phyloP scores from a whole-genome alignment of 2,329 filamentous ascomycete genomes.

The Colletotrichum sp. region DNA sequence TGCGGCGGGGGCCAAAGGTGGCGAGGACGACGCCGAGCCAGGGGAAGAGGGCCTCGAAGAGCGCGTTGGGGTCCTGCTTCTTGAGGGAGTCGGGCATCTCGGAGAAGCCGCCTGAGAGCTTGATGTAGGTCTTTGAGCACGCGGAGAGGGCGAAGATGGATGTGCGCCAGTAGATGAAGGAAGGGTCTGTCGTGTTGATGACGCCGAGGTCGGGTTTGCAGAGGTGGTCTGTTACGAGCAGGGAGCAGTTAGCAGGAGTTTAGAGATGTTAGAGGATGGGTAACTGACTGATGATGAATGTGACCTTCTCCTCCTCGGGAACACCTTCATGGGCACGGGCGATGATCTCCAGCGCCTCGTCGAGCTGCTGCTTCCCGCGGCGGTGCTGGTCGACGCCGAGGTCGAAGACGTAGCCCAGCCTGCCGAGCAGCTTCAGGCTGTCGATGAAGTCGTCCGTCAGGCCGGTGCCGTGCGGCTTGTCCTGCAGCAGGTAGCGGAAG shows the following conservation, averaged over 20 bases:
- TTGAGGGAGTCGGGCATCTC: constrained; percentile 68
- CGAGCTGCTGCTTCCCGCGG: constrained; percentile 76
- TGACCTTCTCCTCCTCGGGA: constrained; percentile 62
- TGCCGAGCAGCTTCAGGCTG: constrained; percentile 68
- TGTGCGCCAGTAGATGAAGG: constrained; percentile 72
- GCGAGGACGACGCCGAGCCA: constrained; percentile 77
- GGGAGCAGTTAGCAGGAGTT: not conserved
- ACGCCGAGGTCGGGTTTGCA: constrained; percentile 83
- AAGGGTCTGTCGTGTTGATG: constrained; percentile 60
- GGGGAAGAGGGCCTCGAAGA: constrained; percentile 68
- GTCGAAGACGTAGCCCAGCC: constrained; percentile 74
- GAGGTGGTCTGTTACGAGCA: constrained; percentile 70
- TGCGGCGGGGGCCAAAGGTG: constrained; percentile 71
- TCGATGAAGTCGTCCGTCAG: constrained; percentile 68
- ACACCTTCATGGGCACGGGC: constrained; percentile 67
- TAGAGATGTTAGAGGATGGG: not conserved
- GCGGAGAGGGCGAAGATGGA: constrained; percentile 71
- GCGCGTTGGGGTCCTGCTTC: constrained; percentile 52
- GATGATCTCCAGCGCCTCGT: constrained; percentile 75
- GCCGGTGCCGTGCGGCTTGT: constrained; percentile 72
- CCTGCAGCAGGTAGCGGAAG: constrained; percentile 83
- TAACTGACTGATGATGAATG: constrained; percentile 72
- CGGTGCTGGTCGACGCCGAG: constrained; percentile 81
- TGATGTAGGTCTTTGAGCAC: constrained; percentile 77
- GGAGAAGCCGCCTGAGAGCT: constrained; percentile 85